phyloP scores from a whole-genome alignment of 305 asterid species.

The Fraxinus nigra region DNA sequence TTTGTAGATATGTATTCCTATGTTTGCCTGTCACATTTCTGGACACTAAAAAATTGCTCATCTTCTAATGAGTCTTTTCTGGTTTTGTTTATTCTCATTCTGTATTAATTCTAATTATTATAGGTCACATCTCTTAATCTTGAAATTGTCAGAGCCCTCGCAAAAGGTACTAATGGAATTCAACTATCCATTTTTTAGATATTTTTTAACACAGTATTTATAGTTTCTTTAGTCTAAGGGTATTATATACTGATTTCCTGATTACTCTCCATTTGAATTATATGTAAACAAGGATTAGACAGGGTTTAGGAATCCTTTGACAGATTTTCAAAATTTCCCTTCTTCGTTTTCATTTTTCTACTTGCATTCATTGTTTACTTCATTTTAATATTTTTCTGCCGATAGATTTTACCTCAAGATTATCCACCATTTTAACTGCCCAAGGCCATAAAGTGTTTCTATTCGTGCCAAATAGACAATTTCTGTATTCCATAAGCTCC shows the following conservation, averaged over 20 bases:
- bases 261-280: not conserved
- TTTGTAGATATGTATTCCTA: not conserved
- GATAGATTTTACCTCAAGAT: not conserved
- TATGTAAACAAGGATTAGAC: not conserved
- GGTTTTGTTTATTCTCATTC: not conserved
- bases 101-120: conserved; percentile 20
- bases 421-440: not conserved
- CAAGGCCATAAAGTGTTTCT: not conserved
- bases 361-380: not conserved
- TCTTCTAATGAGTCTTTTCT: conserved; percentile 2
- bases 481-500: not conserved
- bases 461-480: not conserved
- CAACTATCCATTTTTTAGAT: not conserved
- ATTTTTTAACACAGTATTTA: not conserved
- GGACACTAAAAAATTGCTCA: not conserved
- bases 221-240: not conserved
- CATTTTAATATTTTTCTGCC: not conserved
- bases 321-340: not conserved
- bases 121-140: conserved; percentile 94
- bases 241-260: not conserved
- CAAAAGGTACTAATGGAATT: conserved; percentile 56
- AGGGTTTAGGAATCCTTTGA: not conserved
- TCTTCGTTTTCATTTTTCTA: not conserved
- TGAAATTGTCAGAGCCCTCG: conserved; percentile 88
- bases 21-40: not conserved